These are phyloP conservation scores for Phaffomyces opuntiae DNA, from an alignment of 805 yeast species.

Conservation along the genomic window DNA sequence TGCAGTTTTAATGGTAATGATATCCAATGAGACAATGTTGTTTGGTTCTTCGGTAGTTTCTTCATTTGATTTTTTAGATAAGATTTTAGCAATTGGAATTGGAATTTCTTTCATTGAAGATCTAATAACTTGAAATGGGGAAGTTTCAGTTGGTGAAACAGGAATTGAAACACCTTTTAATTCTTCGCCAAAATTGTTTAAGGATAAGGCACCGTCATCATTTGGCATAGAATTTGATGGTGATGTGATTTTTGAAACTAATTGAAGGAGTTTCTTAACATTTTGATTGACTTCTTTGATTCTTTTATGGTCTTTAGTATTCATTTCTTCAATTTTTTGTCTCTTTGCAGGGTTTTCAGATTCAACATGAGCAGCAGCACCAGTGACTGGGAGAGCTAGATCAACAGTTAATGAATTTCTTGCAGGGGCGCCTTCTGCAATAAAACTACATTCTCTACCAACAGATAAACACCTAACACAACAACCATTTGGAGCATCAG, in stretches of 20 bases:
- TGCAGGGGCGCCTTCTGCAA: constrained; percentile 13
- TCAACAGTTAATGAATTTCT: constrained; percentile 3
- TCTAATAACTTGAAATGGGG: constrained; percentile 21
- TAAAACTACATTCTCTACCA: constrained; percentile 35
- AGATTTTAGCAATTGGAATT: constrained; percentile 10
- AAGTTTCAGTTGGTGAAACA: constrained; percentile 24
- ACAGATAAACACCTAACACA: constrained; percentile 56
- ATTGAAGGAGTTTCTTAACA: constrained; percentile 5
- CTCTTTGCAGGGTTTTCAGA: neutral
- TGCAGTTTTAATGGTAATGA: constrained; percentile 43
- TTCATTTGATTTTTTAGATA: neutral
- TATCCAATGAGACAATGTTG: constrained; percentile 45
- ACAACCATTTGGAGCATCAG: constrained; percentile 31
- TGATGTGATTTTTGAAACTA: constrained; percentile 9
- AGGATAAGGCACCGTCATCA: neutral
- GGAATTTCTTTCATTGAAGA: constrained; percentile 15
- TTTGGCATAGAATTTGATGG: neutral
- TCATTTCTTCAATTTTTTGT: neutral
- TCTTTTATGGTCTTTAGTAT: constrained; percentile 3
- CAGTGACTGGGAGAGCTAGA: neutral
- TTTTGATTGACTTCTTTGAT: constrained; percentile 6
- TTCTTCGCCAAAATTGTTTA: neutral
- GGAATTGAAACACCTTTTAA: constrained; percentile 6
- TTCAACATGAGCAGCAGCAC: no score
- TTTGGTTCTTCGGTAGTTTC: constrained; percentile 18